Evolutionary conservation across 345 rosid genomes (phyloP), one percentile per base, ranked within the genome.

Genomic region (Moricandia arvensis): DNA sequence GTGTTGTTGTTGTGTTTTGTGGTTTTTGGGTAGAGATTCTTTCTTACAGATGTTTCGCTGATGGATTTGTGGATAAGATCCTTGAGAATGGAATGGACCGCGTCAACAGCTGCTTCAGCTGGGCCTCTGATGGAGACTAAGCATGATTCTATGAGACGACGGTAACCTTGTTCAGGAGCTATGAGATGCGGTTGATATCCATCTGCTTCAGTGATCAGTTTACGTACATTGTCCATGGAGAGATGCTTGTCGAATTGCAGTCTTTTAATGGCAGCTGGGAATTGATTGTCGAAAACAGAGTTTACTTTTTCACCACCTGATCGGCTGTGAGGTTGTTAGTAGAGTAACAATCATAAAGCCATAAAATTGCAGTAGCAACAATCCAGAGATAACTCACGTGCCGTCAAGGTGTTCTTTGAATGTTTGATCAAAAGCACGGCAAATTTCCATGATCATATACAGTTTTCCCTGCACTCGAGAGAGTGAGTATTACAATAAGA

Each of bases 171-270:
- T 62, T 94, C 98, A 17, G 97, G 98, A 80, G 98, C 98, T 70
- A 94, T 90, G 29, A 94, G 86, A 91, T 94, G 97, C 1, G 97
- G 98, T 80, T 90, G 97, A 79, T 94, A 94, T 66, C 98, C 98
- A 85, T 94, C 97, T 58, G 98, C 98, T 89, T 94, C 97, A 4
- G 97, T 89, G 35, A 94, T 88, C 63, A 94, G 83, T 82, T 94
- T 94, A 11, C 92, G 68, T 29, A 94, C 89, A 78, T 90, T 92
- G 27, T 94, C 97, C 89, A 88, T 80, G 11, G 98, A 85, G 66
- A 94, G 96, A 63, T 91, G 89, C 73, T 88, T 91, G 80, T 95
- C 99, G 62, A 91, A 92, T 43, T 95, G 97, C 80, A 95, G 82
- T 74, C 99, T 90, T 85, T 91, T 95, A 80, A 95, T 72, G 66